phyloP scores from a whole-genome alignment of 495 filamentous ascomycete genomes.

The Aspergillus nidulans region DNA sequence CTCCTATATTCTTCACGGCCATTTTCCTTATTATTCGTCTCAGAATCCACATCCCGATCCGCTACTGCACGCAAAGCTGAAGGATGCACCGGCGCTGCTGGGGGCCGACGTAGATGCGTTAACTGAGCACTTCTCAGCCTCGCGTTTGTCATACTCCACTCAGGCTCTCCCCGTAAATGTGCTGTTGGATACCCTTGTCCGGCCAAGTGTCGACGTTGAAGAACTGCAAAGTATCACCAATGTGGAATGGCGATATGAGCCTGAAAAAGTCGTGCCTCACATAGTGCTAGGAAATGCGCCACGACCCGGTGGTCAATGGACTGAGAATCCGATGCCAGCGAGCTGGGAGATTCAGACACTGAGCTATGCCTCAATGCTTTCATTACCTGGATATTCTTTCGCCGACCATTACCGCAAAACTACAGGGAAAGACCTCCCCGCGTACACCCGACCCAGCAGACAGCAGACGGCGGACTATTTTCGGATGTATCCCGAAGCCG shows the following conservation, averaged over 20 bases:
- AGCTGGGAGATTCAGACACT: slow-evolving; percentile 56
- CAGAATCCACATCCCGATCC: slow-evolving; percentile 56
- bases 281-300: slow-evolving; percentile 53
- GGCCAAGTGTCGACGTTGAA: slow-evolving; percentile 60
- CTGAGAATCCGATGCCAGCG: slow-evolving; percentile 49
- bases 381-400: slow-evolving; percentile 60
- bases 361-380: slow-evolving; percentile 65
- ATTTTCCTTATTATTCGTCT: slow-evolving; percentile 55
- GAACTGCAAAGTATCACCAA: slow-evolving; percentile 46
- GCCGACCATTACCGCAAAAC: slow-evolving; percentile 45
- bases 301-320: slow-evolving; percentile 61
- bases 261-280: slow-evolving; percentile 52
- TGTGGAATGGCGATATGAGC: slow-evolving; percentile 52
- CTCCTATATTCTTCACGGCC: slow-evolving; percentile 63
- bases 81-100: slow-evolving; percentile 37
- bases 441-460: slow-evolving; percentile 56
- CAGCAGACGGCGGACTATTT: slow-evolving; percentile 57
- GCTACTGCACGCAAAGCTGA: slow-evolving; percentile 54
- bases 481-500: slow-evolving; percentile 50
- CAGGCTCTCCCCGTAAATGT: slow-evolving; percentile 64
- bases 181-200: slow-evolving; percentile 59
- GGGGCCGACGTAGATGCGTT: slow-evolving; percentile 43
- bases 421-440: slow-evolving; percentile 40
- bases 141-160: slow-evolving; percentile 58
- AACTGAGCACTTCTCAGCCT: slow-evolving; percentile 59